A percentile compares a stretch with the other conserved stretches of the same genome.
Evolutionary conservation across 345 rosid species (phyloP).

Genomic region (Linum trigynum): DNA sequence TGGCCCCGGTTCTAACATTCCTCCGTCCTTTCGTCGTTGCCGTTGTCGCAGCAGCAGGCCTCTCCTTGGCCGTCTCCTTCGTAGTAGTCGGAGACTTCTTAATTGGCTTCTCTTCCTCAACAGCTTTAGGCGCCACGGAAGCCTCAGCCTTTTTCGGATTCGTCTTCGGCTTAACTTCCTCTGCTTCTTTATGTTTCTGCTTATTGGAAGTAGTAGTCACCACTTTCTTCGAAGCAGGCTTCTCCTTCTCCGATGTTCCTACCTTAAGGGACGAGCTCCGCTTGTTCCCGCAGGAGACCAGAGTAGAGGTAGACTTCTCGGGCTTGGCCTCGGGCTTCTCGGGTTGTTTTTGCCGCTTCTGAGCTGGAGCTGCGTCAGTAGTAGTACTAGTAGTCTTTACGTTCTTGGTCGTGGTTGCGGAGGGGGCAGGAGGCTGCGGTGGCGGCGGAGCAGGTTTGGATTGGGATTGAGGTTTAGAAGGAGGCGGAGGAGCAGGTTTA

Average conservation of each 20-base stretch:
- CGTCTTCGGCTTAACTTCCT: neutral
- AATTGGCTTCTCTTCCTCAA: neutral
- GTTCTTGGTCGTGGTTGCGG: neutral
- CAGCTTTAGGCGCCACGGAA: neutral
- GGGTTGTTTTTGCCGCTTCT: conserved; percentile 1
- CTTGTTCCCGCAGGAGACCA: conserved; percentile 23
- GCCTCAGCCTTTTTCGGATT: neutral
- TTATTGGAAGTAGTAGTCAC: neutral
- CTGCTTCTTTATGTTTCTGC: neutral
- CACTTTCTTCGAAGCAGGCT: neutral
- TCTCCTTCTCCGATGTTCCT: neutral
- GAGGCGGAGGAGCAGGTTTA: conserved; percentile 11
- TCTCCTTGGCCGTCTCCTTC: neutral
- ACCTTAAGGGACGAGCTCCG: conserved; percentile 14
- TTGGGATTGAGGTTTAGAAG: neutral
- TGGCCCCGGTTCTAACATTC: conserved; percentile 14
- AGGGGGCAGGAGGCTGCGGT: neutral
- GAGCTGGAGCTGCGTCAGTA: conserved; percentile 12
- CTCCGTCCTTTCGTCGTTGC: conserved; percentile 9
- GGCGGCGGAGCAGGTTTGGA: neutral
- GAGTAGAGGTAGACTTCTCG: conserved; percentile 21
- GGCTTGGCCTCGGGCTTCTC: conserved; percentile 18
- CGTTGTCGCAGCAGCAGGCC: neutral
- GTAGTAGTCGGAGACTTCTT: too few species aligned
- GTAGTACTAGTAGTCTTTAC: neutral